Conservation (phyloP, 257 asterid species). For the Solanum tacnaense region DNA sequence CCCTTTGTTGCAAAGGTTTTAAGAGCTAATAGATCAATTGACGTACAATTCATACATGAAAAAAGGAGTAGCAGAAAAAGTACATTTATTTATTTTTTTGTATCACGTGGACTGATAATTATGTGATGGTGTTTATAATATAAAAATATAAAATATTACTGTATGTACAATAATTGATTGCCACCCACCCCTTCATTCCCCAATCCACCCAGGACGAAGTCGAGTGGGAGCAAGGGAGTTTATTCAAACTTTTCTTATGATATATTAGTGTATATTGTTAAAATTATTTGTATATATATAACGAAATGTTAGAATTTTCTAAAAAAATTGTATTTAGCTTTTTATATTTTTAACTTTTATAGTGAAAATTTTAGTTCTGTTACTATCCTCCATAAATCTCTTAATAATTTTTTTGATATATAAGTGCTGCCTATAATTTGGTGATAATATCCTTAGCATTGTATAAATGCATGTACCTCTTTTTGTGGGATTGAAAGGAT, state of each 20-base stretch:
- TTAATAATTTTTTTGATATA: not conserved
- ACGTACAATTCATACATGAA: not conserved
- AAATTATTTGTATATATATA: not conserved
- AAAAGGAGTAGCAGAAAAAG: not conserved
- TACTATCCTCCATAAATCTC: not conserved
- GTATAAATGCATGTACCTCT: not conserved
- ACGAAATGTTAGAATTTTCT: not conserved
- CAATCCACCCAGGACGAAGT: rapidly evolving
- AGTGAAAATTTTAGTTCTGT: rapidly evolving
- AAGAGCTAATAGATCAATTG: not conserved
- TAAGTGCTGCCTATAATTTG: not conserved
- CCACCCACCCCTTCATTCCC: not conserved
- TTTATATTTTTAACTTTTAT: not conserved
- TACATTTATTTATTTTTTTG: not conserved
- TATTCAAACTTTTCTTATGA: not conserved
- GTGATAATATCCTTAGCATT: not conserved
- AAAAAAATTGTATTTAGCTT: not conserved
- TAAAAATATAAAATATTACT: not conserved
- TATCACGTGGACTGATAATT: not conserved
- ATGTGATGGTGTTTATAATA: not conserved
- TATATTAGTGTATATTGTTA: not conserved
- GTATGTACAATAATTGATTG: not conserved
- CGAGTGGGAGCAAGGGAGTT: not conserved
- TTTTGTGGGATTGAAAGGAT: not conserved
- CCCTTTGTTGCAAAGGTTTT: not conserved